Percentiles rank a stretch among this genome's conserved stretches.
Evolutionary conservation across 179 eudicot genomes (phyloP).

Genomic region (Silene noctiflora): DNA sequence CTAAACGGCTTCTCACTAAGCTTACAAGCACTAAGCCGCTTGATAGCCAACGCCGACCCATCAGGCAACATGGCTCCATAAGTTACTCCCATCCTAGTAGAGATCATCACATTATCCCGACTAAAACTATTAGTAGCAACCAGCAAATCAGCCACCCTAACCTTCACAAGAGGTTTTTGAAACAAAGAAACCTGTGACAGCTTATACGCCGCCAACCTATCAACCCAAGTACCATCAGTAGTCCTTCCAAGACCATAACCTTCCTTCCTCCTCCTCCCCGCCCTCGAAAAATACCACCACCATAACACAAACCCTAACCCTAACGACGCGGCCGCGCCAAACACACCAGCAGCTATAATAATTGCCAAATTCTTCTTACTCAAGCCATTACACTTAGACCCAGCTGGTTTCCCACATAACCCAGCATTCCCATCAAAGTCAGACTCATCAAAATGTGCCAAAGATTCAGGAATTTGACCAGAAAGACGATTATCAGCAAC

Average conservation of each 20-base stretch:
- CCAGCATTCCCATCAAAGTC: constrained; percentile 54
- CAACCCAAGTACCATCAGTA: constrained; percentile 64
- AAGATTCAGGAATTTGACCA: constrained; percentile 52
- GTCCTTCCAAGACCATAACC: constrained; percentile 61
- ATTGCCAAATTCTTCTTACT: constrained; percentile 71
- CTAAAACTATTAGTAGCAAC: constrained; percentile 63
- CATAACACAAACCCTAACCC: constrained; percentile 73
- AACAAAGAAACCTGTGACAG: constrained; percentile 81
- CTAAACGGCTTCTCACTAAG: constrained; percentile 69
- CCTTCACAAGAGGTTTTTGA: constrained; percentile 84
- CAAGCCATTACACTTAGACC: constrained; percentile 56
- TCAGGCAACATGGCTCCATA: constrained; percentile 75
- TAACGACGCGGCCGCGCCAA: constrained; percentile 69
- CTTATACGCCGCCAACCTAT: constrained; percentile 63
- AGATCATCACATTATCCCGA: constrained; percentile 42
- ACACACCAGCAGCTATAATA: constrained; percentile 83
- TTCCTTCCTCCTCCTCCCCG: constrained; percentile 45
- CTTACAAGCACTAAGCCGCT: constrained; percentile 63
- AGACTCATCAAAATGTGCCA: constrained; percentile 18
- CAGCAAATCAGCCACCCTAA: constrained; percentile 64
- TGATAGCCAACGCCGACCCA: constrained; percentile 79
- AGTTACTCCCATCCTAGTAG: constrained; percentile 78
- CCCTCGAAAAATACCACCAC: constrained; percentile 70
- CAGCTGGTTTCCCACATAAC: constrained; percentile 61
- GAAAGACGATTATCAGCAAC: constrained; percentile 53